Percentiles rank a stretch among this genome's conserved stretches.
These are phyloP conservation scores for Exophiala calicioides DNA, from an alignment of 2,329 filamentous ascomycete genomes.

Conservation along the genomic window DNA sequence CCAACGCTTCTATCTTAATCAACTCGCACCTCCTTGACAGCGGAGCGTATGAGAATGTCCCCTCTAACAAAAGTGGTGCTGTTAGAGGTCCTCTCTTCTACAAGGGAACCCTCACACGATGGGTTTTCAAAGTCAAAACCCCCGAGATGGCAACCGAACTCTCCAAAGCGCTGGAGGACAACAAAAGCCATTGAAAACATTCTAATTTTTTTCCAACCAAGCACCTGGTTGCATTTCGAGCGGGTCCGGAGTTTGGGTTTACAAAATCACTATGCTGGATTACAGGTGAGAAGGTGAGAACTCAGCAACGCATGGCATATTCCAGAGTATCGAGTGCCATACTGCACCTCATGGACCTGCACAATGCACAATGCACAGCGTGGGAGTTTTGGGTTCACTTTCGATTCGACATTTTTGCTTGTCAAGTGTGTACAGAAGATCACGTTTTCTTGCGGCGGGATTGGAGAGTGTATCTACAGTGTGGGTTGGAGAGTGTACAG, in stretches of 20 bases:
- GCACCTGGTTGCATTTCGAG: not conserved
- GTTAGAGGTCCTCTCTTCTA: slow-evolving; percentile 27
- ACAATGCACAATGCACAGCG: slow-evolving; percentile 23
- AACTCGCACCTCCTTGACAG: slow-evolving; percentile 70
- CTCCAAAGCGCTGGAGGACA: slow-evolving; percentile 27
- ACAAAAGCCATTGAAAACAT: slow-evolving; percentile 24
- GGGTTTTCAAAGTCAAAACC: slow-evolving; percentile 32
- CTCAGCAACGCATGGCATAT: slow-evolving; percentile 8
- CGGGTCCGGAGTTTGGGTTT: slow-evolving; percentile 2
- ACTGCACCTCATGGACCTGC: slow-evolving; percentile 1
- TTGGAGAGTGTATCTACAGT: not conserved
- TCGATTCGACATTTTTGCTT: not conserved
- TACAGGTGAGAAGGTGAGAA: not conserved
- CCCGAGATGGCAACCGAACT: slow-evolving; percentile 25
- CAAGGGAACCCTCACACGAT: slow-evolving; percentile 26
- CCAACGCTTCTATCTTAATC: slow-evolving; percentile 70
- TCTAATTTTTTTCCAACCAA: slow-evolving; percentile 1
- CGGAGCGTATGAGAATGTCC: slow-evolving; percentile 45
- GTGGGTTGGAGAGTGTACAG: not conserved
- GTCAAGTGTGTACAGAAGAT: slow-evolving; percentile 2
- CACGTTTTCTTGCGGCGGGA: not conserved
- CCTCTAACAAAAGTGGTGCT: slow-evolving; percentile 27
- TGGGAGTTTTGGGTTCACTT: slow-evolving; percentile 12
- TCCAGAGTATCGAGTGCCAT: slow-evolving; percentile 5
- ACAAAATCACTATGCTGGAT: slow-evolving; percentile 5